A percentile compares a stretch with the other conserved stretches of the same genome.
These are phyloP conservation scores for Malus fusca DNA, from an alignment of 306 rosid genomes.

Conservation along the genomic window DNA sequence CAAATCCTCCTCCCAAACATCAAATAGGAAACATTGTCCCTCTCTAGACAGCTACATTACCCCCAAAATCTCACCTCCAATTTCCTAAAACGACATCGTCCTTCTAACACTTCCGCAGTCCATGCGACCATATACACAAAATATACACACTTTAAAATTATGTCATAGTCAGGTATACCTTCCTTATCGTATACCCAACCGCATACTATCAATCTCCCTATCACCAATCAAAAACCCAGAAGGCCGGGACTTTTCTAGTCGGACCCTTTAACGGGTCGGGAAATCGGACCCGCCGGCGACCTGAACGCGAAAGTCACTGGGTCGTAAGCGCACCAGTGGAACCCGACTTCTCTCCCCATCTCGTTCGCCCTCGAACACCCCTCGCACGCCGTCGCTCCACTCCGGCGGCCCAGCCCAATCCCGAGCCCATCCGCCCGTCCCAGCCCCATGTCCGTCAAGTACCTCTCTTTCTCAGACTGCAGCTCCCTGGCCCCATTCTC, in stretches of 20 bases:
- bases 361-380: slow-evolving; percentile 32
- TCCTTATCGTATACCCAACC: slow-evolving; percentile 34
- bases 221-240: not conserved
- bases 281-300: slow-evolving; percentile 64
- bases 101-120: not conserved
- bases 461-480: slow-evolving; percentile 33
- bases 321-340: slow-evolving; percentile 63
- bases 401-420: not conserved
- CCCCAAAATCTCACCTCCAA: not conserved
- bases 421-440: not conserved
- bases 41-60: not conserved
- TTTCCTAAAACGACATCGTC: not conserved
- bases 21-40: not conserved
- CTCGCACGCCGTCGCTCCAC: slow-evolving; percentile 20
- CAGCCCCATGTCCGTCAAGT: slow-evolving; percentile 26
- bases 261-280: slow-evolving; percentile 47
- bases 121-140: not conserved
- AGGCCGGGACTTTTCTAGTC: not conserved
- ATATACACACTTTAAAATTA: not conserved
- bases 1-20: not conserved
- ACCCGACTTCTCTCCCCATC: slow-evolving; percentile 32
- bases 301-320: slow-evolving; percentile 47
- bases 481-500: slow-evolving; percentile 26
- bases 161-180: slow-evolving; percentile 10
- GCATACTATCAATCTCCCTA: not conserved